Conservation (phyloP, 371 early-diverging fungal species). For the Entomophthora muscae region DNA sequence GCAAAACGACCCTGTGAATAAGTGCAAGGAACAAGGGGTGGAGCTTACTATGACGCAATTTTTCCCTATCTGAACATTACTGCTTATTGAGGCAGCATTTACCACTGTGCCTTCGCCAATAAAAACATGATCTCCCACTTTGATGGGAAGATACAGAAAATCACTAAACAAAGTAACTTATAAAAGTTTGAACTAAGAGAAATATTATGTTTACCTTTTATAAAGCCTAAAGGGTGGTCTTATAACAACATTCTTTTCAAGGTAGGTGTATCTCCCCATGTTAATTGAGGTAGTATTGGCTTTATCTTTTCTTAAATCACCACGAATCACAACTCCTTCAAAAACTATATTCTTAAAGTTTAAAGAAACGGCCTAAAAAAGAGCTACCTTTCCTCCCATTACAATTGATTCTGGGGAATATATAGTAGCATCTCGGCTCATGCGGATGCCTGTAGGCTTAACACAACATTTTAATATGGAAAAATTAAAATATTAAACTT, state of each 20-base stretch:
- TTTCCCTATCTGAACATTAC: constrained; percentile 2
- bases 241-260: constrained; percentile 1
- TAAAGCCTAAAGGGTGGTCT: not conserved
- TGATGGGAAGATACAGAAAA: constrained; percentile 1
- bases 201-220: constrained; percentile 4
- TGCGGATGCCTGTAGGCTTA: not conserved
- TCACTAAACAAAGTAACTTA: not conserved
- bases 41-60: constrained; percentile 4
- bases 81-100: constrained; percentile 1
- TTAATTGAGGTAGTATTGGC: not conserved
- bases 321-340: not conserved
- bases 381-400: not conserved
- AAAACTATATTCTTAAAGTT: not conserved
- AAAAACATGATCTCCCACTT: not conserved
- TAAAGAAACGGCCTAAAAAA: not conserved
- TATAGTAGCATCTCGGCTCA: not conserved
- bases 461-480: no score
- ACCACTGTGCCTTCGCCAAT: constrained; percentile 1
- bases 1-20: constrained; percentile 68
- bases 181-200: not conserved
- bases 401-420: constrained; percentile 1
- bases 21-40: not conserved
- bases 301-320: not conserved
- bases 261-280: not conserved
- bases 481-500: no score